Evolutionary conservation across 306 rosid species (phyloP).

Genomic region (Castanea mollissima): DNA sequence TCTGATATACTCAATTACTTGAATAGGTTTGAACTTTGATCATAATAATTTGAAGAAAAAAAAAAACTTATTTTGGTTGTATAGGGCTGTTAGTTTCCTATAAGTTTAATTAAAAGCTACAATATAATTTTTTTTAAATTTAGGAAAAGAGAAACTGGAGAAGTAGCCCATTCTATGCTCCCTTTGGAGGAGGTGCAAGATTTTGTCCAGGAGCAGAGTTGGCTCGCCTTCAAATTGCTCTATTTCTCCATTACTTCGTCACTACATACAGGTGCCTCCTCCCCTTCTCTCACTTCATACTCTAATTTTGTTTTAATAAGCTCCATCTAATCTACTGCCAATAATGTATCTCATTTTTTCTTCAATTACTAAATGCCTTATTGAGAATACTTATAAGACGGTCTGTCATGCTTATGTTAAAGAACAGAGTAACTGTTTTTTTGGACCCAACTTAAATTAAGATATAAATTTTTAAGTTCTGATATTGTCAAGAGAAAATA

Average conservation of each 20-base stretch:
- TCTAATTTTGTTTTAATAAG: neutral
- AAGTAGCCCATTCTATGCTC: conserved; percentile 72
- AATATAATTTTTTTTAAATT: neutral
- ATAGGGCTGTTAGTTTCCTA: too few species aligned
- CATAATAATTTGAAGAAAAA: too few species aligned
- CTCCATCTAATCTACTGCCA: neutral
- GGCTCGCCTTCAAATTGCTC: conserved; percentile 87
- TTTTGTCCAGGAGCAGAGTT: conserved; percentile 95
- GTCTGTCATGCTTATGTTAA: neutral
- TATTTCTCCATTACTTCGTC: conserved; percentile 75
- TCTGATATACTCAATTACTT: neutral
- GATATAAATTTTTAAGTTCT: too few species aligned
- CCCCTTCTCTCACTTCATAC: neutral
- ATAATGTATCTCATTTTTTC: neutral
- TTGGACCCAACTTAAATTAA: too few species aligned
- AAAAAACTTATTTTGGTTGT: too few species aligned
- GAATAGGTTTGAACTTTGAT: neutral
- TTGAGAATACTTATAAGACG: neutral
- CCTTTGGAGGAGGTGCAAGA: conserved; percentile 95
- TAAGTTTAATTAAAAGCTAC: too few species aligned
- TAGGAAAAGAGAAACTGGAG: conserved; percentile 88
- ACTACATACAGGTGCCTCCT: conserved; percentile 53
- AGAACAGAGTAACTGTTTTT: neutral
- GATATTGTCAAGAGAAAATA: too few species aligned
- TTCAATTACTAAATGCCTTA: neutral